Base-by-base conservation (phyloP, 2,329 filamentous ascomycete species). In the Pseudohalonectria lignicola region DNA sequence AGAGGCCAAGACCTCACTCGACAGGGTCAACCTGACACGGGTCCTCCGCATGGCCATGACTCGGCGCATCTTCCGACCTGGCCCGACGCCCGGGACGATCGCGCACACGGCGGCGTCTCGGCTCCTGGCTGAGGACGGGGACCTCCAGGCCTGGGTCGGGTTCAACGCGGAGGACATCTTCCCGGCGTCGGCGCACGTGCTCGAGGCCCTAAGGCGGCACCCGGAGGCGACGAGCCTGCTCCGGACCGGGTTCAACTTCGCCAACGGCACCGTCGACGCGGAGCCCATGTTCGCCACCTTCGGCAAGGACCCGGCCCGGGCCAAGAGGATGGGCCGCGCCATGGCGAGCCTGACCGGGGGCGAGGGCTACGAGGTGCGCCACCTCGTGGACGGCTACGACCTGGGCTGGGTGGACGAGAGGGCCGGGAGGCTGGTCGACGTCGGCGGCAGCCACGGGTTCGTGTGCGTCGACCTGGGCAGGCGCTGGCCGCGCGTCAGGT, bases 381-480 rank as follows among this genome's bases (percentile, higher is more conserved):
- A 75, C 45, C 59, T 79, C 9, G 59, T 75, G 2, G 55, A 71
- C 28, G 8, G 15, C 31, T 13, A 17, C 4, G 6, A 4, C 15
- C 46, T 49, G 12, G 46, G 46, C 17, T 43, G 39, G 16, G 49
- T 48, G 13, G 59, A 73, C 36, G 53, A 53, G 1, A 48, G 41
- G 2, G 53, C 54, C 5, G 73, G 66, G 3, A 71, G 62, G 0
- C 54, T 79, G 29, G 71, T 79, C 4, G 74, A 80, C 39, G 47
- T 76, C 12, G 75, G 76, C 9, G 75, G 76, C 3, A 71, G 67
- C 15, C 68, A 71, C 37, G 76, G 76, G 1, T 71, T 74, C 34
- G 66, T 70, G n/a, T 67, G 61, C 34, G 60, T 71, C n/a, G 69
- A 66, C 4, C 55, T 79, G 31, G 75, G 71, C 2, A 58, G 59